Evolutionary conservation across 1,139 yeast species (phyloP).

Genomic region (Suhomyces guaymorum): DNA sequence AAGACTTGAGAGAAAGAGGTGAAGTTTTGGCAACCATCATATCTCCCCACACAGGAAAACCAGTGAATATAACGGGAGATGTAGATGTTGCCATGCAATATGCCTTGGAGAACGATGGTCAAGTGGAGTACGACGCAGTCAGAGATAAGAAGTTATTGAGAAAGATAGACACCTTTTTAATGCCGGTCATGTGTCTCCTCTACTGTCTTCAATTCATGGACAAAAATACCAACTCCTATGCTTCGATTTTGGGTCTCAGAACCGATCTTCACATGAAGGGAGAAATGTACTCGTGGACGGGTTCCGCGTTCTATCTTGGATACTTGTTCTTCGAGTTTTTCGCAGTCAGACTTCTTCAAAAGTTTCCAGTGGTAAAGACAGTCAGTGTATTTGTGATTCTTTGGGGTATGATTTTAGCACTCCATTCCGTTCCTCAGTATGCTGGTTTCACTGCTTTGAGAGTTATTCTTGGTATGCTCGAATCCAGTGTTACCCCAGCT

Average conservation of each 20-base stretch:
- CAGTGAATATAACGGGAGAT: slow-evolving; percentile 31
- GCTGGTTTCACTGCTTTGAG: slow-evolving; percentile 44
- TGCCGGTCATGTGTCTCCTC: slow-evolving; percentile 56
- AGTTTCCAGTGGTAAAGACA: slow-evolving; percentile 44
- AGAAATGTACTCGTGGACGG: slow-evolving; percentile 56
- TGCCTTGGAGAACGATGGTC: slow-evolving; percentile 20
- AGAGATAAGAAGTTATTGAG: slow-evolving; percentile 33
- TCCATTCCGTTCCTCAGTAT: slow-evolving; percentile 43
- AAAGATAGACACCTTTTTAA: slow-evolving; percentile 54
- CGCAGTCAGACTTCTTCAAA: slow-evolving; percentile 42
- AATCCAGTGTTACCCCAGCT: slow-evolving; percentile 55
- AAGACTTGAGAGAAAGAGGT: slow-evolving; percentile 23
- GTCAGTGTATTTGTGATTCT: slow-evolving; percentile 36
- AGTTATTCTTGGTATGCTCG: slow-evolving; percentile 55
- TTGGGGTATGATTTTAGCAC: slow-evolving; percentile 49
- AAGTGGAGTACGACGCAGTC: neutral
- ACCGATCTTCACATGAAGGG: slow-evolving; percentile 51
- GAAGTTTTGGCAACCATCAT: slow-evolving; percentile 29
- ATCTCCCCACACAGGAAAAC: slow-evolving; percentile 31
- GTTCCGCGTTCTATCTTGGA: slow-evolving; percentile 57
- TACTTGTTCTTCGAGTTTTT: slow-evolving; percentile 51
- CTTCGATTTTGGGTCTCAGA: slow-evolving; percentile 61
- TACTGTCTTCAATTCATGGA: slow-evolving; percentile 68
- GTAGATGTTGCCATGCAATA: slow-evolving; percentile 38
- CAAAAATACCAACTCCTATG: slow-evolving; percentile 57